Base-by-base conservation (phyloP, 768 basidiomycete species). In the Russula sp. region DNA sequence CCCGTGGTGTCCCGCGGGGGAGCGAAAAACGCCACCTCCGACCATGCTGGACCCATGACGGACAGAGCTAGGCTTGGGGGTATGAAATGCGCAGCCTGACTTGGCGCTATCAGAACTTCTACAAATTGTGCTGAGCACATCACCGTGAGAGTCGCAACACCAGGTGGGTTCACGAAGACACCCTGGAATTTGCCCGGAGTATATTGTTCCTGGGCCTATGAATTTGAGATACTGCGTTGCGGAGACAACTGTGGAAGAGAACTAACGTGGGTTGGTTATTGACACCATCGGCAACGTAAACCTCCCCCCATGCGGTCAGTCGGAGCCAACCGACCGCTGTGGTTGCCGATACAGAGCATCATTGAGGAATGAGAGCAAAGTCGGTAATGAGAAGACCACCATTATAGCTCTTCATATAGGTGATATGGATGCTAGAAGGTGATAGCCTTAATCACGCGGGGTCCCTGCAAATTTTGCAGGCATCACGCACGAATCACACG, bases 261-360 rank as follows among this genome's bases (percentile, higher is more conserved):
- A 50, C 49, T 34, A 13, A 50, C 49, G 34, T 34, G 18, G 16
- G 0, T 1, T 55, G n/a, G 1, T 11, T 7, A 20, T 56, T 47
- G 25, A 47, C 47, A 39, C 65, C 61, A 48, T 63, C 65, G 32
- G 76, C 55, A 59, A 77, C 73, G 66, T 77, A 76, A 41, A 76
- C 11, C 49, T 50, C 49, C 10, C 49, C 49, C 9, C 32, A 35
- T 8, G 0, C 4, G 49, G 49, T 34, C 50, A 38, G 32, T 8
- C 0, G 7, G 2, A 0, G 50, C 18, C 18, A 38, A 3, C 11
- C 34, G n/a, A 14, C 50, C 50, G 22, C 5, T 7, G 38, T 20
- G 50, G 35, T 6, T 35, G 50, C 50, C 50, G 25, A 51, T 22
- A 51, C 20, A 22, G 50, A n/a, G n/a, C 50, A 51, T 38, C 50